These are phyloP conservation scores for Beauveria bassiana DNA, from an alignment of 2,329 filamentous ascomycete species.

Conservation along the genomic window DNA sequence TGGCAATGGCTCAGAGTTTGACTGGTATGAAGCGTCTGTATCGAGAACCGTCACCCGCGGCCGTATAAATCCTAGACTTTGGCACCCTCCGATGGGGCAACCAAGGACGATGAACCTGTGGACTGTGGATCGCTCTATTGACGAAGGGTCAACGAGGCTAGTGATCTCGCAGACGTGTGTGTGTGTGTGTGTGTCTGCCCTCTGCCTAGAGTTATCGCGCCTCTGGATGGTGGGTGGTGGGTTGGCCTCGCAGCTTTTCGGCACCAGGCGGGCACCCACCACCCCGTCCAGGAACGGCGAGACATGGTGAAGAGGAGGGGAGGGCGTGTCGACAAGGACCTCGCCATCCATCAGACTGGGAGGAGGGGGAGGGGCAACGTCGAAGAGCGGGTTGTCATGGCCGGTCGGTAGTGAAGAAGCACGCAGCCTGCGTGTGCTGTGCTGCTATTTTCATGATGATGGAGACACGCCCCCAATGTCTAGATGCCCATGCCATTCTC, in stretches of 20 bases:
- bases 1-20: conserved; percentile 23
- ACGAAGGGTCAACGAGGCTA: conserved; percentile 8
- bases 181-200: neutral
- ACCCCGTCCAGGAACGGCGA: conserved; percentile 2
- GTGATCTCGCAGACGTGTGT: neutral
- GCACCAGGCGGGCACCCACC: neutral
- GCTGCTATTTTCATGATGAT: neutral
- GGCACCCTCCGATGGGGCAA: conserved; percentile 18
- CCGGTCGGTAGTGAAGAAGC: neutral
- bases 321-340: neutral
- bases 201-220: neutral
- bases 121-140: conserved; percentile 10
- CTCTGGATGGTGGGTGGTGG: neutral
- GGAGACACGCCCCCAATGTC: conserved; percentile 6
- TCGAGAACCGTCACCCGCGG: conserved; percentile 22
- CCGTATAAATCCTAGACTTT: conserved; percentile 33
- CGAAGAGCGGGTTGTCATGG: neutral
- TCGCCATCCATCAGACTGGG: neutral
- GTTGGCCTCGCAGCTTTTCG: neutral
- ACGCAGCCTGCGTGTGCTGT: neutral
- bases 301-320: conserved; percentile 12
- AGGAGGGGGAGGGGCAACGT: neutral
- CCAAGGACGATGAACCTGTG: conserved; percentile 17
- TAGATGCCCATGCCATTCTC: neutral
- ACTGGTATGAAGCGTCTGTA: conserved; percentile 30